Percentiles rank a stretch among this genome's conserved stretches.
phyloP scores from a whole-genome alignment of 192 early-diverging fungal genomes.

The Coemansia sp. region DNA sequence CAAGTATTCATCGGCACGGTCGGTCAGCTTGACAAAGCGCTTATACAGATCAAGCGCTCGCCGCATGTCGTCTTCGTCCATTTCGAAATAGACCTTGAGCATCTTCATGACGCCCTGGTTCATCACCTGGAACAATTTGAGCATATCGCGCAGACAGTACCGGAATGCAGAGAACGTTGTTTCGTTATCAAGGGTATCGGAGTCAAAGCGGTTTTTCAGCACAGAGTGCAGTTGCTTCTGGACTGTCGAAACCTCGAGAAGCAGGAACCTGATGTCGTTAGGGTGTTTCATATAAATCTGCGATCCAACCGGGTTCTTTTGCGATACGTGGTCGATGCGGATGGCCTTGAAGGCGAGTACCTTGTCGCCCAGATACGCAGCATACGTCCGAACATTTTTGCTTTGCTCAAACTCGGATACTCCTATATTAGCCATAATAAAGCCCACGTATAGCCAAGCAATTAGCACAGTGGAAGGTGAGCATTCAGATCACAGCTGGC shows the following conservation, averaged over 20 bases:
- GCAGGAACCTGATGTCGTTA: slow-evolving; percentile 45
- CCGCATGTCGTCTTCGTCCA: slow-evolving; percentile 53
- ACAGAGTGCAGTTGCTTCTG: slow-evolving; percentile 55
- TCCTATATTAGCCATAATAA: slow-evolving; percentile 1
- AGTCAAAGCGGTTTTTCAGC: slow-evolving; percentile 55
- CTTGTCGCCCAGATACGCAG: slow-evolving; percentile 53
- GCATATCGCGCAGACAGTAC: slow-evolving; percentile 53
- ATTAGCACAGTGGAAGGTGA: too few species aligned
- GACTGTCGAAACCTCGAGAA: slow-evolving; percentile 53
- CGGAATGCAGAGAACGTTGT: slow-evolving; percentile 55
- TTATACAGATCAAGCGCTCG: slow-evolving; percentile 56
- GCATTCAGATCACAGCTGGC: too few species aligned
- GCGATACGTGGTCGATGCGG: slow-evolving; percentile 51
- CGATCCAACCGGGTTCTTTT: slow-evolving; percentile 40
- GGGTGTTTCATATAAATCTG: slow-evolving; percentile 47
- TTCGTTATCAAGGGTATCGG: slow-evolving; percentile 56
- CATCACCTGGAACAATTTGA: slow-evolving; percentile 60
- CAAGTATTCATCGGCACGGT: slow-evolving; percentile 53
- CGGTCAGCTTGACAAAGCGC: slow-evolving; percentile 56
- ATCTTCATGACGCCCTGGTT: slow-evolving; percentile 60
- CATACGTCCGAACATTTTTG: slow-evolving; percentile 56
- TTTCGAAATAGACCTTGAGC: slow-evolving; percentile 59
- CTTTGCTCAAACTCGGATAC: slow-evolving; percentile 56
- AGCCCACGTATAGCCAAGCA: too few species aligned
- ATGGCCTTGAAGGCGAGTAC: slow-evolving; percentile 52